A percentile compares a stretch with the other conserved stretches of the same genome.
phyloP scores from a whole-genome alignment of 495 filamentous ascomycete species.

The Schizothecium vesticola region DNA sequence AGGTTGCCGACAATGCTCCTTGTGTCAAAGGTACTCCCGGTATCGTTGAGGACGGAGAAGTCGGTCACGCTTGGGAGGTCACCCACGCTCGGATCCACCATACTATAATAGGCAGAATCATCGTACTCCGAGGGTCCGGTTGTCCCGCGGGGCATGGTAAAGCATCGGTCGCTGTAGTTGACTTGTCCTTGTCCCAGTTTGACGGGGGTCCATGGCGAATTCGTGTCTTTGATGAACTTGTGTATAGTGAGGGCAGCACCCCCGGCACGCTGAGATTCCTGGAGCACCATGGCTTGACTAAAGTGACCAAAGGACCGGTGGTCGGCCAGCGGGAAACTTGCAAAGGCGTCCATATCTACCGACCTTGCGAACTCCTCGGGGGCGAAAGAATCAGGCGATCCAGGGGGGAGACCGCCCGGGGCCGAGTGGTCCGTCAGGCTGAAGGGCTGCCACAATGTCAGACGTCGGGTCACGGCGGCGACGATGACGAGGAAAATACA shows the following conservation, averaged over 20 bases:
- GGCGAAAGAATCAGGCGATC: constrained; percentile 10
- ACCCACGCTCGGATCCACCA: constrained; percentile 12
- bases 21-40: constrained; percentile 32
- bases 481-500: background rate
- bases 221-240: background rate
- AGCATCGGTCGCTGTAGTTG: background rate
- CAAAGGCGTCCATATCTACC: constrained; percentile 1
- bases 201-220: background rate
- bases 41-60: constrained; percentile 43
- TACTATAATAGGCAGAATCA: constrained; percentile 63
- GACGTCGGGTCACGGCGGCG: background rate
- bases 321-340: background rate
- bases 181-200: background rate
- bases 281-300: background rate
- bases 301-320: background rate
- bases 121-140: constrained; percentile 50
- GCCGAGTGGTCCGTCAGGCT: constrained; percentile 6
- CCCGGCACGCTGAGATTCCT: background rate
- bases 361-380: background rate
- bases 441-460: constrained; percentile 7
- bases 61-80: constrained; percentile 34
- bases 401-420: constrained; percentile 3
- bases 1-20: constrained; percentile 35
- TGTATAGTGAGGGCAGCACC: background rate
- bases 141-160: constrained; percentile 18